Evolutionary conservation across 2,329 filamentous ascomycete genomes (phyloP).

Genomic region (Pseudocercospora fijiensis): DNA sequence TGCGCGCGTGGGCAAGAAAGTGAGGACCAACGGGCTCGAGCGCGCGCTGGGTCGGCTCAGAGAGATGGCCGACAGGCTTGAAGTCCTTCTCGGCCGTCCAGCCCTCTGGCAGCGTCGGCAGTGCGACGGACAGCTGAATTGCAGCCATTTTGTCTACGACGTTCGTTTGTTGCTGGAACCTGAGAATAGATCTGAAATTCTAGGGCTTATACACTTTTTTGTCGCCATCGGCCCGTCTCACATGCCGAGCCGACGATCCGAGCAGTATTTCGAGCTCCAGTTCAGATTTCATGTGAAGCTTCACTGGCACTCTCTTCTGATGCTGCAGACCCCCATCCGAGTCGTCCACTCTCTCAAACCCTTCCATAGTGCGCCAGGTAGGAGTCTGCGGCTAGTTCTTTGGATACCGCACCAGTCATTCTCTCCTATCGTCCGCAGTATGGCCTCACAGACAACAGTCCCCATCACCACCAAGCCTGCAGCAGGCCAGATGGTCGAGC

Average conservation of each 20-base stretch:
- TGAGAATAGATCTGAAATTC: background rate
- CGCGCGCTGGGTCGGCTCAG: constrained; percentile 75
- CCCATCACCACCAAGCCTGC: constrained; percentile 29
- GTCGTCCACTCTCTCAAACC: constrained; percentile 10
- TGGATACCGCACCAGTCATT: constrained; percentile 8
- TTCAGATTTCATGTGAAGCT: constrained; percentile 1
- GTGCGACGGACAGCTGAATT: constrained; percentile 60
- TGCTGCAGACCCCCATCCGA: constrained; percentile 19
- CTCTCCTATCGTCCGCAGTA: constrained; percentile 8
- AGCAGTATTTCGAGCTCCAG: background rate
- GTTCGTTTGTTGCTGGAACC: background rate
- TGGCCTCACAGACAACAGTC: constrained; percentile 14
- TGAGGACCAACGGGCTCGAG: constrained; percentile 96
- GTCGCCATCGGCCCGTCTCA: background rate
- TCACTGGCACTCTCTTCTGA: background rate
- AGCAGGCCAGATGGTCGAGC: constrained; percentile 36
- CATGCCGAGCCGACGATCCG: background rate
- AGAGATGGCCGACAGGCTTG: constrained; percentile 76
- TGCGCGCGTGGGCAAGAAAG: constrained; percentile 89
- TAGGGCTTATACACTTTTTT: background rate
- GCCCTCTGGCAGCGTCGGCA: constrained; percentile 73
- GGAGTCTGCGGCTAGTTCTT: constrained; percentile 15
- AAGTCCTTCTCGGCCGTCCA: constrained; percentile 92
- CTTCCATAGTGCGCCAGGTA: constrained; percentile 13
- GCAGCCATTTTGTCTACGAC: constrained; percentile 59